A percentile compares a stretch with the other conserved stretches of the same genome.
Conservation (phyloP, 148 eudicot species). For the Arctostaphylos glauca region DNA sequence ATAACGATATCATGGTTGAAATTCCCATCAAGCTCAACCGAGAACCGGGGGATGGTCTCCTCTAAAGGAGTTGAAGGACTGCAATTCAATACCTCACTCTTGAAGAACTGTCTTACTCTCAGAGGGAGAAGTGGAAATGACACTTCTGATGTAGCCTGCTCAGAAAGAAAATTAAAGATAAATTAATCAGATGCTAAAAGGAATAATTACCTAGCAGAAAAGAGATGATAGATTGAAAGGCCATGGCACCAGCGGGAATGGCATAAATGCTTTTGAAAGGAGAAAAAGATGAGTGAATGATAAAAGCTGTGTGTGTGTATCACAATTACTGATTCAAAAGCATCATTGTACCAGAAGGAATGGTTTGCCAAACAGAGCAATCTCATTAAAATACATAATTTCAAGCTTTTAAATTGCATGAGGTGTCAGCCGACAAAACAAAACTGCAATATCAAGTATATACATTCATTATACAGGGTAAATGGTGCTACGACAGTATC, state of each 20-base stretch:
- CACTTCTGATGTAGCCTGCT: conserved; percentile 87
- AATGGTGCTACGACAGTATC: background rate
- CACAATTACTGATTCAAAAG: background rate
- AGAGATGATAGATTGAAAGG: conserved; percentile 3
- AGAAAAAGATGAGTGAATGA: background rate
- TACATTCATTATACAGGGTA: background rate
- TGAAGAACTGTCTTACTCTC: conserved; percentile 63
- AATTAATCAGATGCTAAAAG: conserved; percentile 10
- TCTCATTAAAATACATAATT: background rate
- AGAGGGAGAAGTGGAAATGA: conserved; percentile 58
- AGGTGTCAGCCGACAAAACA: background rate
- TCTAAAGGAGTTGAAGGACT: conserved; percentile 32
- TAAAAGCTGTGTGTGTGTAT: background rate
- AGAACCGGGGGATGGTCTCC: conserved; percentile 49
- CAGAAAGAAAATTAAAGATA: conserved; percentile 14
- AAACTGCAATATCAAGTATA: background rate
- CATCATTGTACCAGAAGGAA: background rate
- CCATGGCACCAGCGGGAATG: background rate
- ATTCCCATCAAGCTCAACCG: conserved; percentile 53
- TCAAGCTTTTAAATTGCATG: background rate
- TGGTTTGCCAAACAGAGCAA: background rate
- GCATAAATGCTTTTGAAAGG: background rate
- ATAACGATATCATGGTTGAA: conserved; percentile 52
- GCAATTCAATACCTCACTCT: conserved; percentile 30
- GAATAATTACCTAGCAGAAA: background rate